Conservation (phyloP, 2,329 filamentous ascomycete species). For the Talaromyces sp. region DNA sequence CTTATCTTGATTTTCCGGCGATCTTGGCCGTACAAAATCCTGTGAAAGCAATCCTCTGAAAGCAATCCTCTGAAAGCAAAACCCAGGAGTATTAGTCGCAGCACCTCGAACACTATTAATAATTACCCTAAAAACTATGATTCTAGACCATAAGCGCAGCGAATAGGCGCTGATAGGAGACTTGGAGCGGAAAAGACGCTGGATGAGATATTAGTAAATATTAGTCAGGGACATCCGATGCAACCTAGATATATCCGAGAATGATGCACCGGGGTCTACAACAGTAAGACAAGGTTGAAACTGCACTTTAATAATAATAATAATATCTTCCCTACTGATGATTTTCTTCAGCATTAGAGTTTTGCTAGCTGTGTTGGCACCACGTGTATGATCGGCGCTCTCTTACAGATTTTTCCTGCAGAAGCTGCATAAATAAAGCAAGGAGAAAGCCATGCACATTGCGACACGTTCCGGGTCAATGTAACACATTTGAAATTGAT, state of each 20-base stretch:
- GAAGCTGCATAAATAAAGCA: background rate
- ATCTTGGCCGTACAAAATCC: background rate
- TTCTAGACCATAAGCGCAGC: background rate
- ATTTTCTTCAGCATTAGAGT: background rate
- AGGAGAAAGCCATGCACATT: background rate
- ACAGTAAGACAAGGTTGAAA: too few species aligned
- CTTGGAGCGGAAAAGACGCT: too few species aligned
- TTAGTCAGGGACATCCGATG: background rate
- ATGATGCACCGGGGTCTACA: background rate
- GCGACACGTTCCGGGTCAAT: too few species aligned
- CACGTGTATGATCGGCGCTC: background rate
- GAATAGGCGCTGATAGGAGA: background rate
- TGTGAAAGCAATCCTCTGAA: background rate
- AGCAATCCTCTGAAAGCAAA: too few species aligned
- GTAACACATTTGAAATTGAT: background rate
- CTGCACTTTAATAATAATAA: too few species aligned
- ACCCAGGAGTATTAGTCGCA: too few species aligned
- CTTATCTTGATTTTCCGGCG: background rate
- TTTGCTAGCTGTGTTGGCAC: background rate
- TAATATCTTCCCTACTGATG: background rate
- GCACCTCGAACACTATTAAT: too few species aligned
- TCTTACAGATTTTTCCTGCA: too few species aligned
- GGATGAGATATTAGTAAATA: background rate
- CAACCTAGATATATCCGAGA: background rate
- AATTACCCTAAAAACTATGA: too few species aligned